Evolutionary conservation across 768 basidiomycete species (phyloP).

Genomic region (Macrolepiota albuminosa): DNA sequence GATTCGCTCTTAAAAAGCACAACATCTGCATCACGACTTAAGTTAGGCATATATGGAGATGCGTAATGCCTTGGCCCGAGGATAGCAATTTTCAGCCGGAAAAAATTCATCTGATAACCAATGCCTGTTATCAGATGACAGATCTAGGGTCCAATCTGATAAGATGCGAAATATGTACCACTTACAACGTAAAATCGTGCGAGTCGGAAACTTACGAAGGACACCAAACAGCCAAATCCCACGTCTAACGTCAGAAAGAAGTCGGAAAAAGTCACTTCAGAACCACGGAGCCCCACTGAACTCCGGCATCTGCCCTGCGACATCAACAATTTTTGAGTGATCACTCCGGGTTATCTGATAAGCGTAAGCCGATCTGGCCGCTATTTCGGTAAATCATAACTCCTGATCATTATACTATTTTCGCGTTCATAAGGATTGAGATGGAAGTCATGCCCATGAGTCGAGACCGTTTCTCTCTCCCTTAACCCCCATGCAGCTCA

Average conservation of each 20-base stretch:
- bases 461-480: conserved; percentile 10
- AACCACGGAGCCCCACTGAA: neutral
- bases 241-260: neutral
- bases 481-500: conserved; percentile 8
- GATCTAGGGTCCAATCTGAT: conserved; percentile 28
- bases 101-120: conserved; percentile 20
- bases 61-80: neutral
- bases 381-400: neutral
- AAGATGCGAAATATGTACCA: conserved; percentile 18
- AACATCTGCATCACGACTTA: neutral
- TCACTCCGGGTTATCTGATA: conserved; percentile 12
- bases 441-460: conserved; percentile 1
- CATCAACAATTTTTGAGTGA: neutral
- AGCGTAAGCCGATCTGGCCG: neutral
- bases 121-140: conserved; percentile 20
- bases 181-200: neutral
- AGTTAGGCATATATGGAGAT: conserved; percentile 2
- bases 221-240: neutral
- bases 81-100: no score
- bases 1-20: neutral
- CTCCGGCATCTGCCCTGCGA: neutral
- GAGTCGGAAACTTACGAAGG: neutral
- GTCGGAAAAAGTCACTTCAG: neutral
- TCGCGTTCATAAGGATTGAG: conserved; percentile 6
- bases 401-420: neutral